A percentile compares a stretch with the other conserved stretches of the same genome.
These are phyloP conservation scores for Arthroderma uncinatum DNA, from an alignment of 2,329 filamentous ascomycete species.

Conservation along the genomic window DNA sequence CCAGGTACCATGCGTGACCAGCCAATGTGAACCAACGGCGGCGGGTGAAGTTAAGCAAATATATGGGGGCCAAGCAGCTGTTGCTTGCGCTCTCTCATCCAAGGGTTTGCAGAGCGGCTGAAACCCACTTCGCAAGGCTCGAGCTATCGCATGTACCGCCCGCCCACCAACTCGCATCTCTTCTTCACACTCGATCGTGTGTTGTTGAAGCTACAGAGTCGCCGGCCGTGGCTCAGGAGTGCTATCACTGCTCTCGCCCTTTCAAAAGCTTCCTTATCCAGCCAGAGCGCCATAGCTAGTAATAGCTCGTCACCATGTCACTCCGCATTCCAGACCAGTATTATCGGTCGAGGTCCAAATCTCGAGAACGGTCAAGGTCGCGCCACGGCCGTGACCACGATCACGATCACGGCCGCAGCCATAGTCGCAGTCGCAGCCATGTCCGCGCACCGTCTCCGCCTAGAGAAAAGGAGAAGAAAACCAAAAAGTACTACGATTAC, in stretches of 20 bases:
- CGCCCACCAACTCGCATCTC: background rate
- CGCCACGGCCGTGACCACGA: slow-evolving; percentile 1
- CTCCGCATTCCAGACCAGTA: slow-evolving; percentile 24
- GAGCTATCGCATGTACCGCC: background rate
- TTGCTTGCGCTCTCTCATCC: background rate
- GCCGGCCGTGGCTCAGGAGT: background rate
- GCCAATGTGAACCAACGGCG: background rate
- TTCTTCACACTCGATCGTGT: background rate
- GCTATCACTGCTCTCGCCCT: background rate
- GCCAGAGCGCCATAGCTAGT: background rate
- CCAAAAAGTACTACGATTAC: slow-evolving; percentile 22
- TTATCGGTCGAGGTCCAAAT: slow-evolving; percentile 2
- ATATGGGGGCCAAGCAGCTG: background rate
- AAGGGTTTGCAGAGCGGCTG: slow-evolving; percentile 1
- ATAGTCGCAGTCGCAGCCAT: slow-evolving; percentile 28
- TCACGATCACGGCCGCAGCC: slow-evolving; percentile 9
- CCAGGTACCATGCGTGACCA: slow-evolving; percentile 1
- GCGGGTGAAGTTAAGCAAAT: background rate
- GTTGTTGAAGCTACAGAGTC: background rate
- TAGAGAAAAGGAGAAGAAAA: slow-evolving; percentile 18
- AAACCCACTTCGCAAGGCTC: background rate
- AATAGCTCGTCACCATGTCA: slow-evolving; percentile 15
- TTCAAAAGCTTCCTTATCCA: background rate
- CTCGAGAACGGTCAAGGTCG: slow-evolving; percentile 8
- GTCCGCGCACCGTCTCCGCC: slow-evolving; percentile 17